Conservation (phyloP, 768 basidiomycete species). For the Leccinum imitatum region DNA sequence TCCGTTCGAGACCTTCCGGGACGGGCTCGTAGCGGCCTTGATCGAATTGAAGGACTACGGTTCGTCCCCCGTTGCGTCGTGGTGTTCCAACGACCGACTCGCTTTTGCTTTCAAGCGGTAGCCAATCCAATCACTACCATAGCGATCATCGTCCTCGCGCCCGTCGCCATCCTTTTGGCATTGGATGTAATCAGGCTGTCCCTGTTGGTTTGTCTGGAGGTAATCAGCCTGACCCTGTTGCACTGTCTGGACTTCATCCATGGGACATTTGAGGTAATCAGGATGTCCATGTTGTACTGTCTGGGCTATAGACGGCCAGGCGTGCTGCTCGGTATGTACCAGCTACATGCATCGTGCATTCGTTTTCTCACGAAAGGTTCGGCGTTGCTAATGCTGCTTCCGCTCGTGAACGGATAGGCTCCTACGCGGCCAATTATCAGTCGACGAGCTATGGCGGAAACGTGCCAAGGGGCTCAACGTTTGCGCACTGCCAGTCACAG, state of each 20-base stretch:
- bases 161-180: constrained; percentile 7
- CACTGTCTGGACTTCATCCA: constrained; percentile 1
- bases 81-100: not conserved
- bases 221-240: not conserved
- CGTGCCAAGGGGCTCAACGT: constrained; percentile 7
- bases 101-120: constrained; percentile 2
- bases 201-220: constrained; percentile 1
- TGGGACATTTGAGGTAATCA: not conserved
- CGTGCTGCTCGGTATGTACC: constrained; percentile 11
- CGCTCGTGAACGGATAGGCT: constrained; percentile 5
- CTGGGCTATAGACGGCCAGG: not conserved
- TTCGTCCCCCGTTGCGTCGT: constrained; percentile 4
- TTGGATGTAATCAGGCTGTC: not conserved
- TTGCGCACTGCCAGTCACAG: constrained; percentile 14
- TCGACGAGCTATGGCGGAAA: constrained; percentile 21
- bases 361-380: not conserved
- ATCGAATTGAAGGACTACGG: constrained; percentile 13
- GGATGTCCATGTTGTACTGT: not conserved
- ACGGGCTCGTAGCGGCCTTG: constrained; percentile 12
- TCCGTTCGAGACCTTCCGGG: constrained; percentile 23
- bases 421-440: constrained; percentile 20
- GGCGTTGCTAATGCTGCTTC: not conserved
- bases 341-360: not conserved
- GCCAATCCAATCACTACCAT: constrained; percentile 14
- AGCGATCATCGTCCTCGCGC: constrained; percentile 12